These are phyloP conservation scores for Babesia divergens DNA, from an alignment of 169 alveolate genomes.

Conservation along the genomic window DNA sequence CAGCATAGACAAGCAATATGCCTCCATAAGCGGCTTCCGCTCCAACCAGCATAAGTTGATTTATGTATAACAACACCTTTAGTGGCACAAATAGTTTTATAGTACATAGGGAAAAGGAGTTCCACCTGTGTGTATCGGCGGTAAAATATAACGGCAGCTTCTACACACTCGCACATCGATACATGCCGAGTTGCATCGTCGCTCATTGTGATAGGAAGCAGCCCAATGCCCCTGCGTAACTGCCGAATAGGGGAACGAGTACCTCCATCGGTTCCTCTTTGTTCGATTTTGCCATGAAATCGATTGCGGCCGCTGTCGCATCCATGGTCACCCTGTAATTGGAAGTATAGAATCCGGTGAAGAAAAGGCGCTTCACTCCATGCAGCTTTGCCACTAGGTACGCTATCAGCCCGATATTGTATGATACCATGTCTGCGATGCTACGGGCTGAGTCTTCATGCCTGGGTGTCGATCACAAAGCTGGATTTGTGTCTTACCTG, in stretches of 20 bases:
- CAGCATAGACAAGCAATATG: too few relatives aligned
- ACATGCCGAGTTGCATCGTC: too few relatives aligned
- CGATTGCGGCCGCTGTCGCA: constrained; percentile 21
- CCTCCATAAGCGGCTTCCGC: too few relatives aligned
- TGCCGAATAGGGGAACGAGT: constrained; percentile 28
- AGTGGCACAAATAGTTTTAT: too few relatives aligned
- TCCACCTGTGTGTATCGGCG: too few relatives aligned
- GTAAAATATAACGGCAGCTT: too few relatives aligned
- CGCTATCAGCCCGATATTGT: constrained; percentile 42
- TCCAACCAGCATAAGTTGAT: too few relatives aligned
- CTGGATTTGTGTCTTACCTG: background rate
- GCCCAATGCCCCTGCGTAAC: constrained; percentile 40
- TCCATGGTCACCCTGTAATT: constrained; percentile 32
- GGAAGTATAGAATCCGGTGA: constrained; percentile 36
- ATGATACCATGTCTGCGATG: constrained; percentile 39
- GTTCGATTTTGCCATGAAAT: constrained; percentile 8
- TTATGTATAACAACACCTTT: too few relatives aligned
- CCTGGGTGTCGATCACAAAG: background rate
- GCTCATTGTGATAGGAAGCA: constrained; percentile 17
- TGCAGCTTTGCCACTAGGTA: constrained; percentile 35
- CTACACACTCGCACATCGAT: too few relatives aligned
- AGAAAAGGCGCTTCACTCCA: constrained; percentile 35
- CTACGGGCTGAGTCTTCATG: constrained; percentile 7
- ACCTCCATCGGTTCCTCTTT: constrained; percentile 29
- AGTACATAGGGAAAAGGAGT: too few relatives aligned